phyloP scores from a whole-genome alignment of 2,329 filamentous ascomycete species.

The Claviceps sp. region DNA sequence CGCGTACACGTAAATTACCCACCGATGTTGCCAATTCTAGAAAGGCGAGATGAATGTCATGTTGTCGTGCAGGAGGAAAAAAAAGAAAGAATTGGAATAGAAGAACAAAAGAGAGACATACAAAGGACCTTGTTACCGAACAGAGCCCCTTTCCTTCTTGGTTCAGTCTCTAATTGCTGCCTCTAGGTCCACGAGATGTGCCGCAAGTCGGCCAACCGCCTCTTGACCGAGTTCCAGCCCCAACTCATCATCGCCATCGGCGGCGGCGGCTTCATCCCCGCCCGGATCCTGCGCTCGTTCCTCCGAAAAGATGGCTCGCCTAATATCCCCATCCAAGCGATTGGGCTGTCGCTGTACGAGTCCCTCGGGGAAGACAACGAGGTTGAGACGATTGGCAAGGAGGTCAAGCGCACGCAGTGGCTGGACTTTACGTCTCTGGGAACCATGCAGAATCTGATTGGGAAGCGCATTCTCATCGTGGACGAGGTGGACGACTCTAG shows the following conservation, averaged over 20 bases:
- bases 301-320: constrained; percentile 74
- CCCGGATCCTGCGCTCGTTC: constrained; percentile 93
- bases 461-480: constrained; percentile 84
- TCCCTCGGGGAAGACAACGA: constrained; percentile 45
- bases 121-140: not conserved
- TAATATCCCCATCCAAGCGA: constrained; percentile 98
- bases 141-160: not conserved
- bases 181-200: constrained; percentile 89
- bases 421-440: constrained; percentile 73
- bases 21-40: no score
- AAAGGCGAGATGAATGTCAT: no score
- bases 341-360: constrained; percentile 95
- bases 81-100: no score
- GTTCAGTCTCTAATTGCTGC: no score
- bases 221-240: constrained; percentile 76
- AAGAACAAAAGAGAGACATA: not conserved
- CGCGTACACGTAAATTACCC: no score
- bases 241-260: constrained; percentile 98
- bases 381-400: constrained; percentile 69
- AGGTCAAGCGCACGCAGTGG: constrained; percentile 97
- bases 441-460: constrained; percentile 78
- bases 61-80: no score
- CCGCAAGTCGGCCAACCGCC: constrained; percentile 67
- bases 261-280: constrained; percentile 92
- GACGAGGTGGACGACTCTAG: constrained; percentile 94